Evolutionary conservation across 2,329 filamentous ascomycete genomes (phyloP), one percentile per base, ranked within the genome.

Genomic region (Fusarium duplospermum): DNA sequence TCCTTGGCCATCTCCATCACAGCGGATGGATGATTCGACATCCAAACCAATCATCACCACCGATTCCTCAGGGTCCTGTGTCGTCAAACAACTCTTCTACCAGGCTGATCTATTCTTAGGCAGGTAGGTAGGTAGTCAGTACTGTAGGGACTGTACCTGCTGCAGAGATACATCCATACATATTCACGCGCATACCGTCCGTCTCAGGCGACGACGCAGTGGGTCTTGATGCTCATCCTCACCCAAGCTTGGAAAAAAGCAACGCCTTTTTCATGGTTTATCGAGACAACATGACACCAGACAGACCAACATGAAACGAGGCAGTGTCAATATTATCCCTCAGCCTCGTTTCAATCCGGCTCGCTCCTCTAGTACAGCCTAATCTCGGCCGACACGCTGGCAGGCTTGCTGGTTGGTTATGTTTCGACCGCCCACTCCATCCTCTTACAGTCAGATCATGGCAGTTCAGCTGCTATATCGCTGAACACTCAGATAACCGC

Each of bases 271-370:
- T 22, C 33, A 47, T 31, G 50, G 29, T 40, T 54, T 57, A 42
- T 66, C 45, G 35, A 70, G 59, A 71, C 69, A 62, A 35, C 29
- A 70, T 45, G 38, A 54, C 36, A 62, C 47, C 22, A 20, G 47
- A 36, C 35, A 16, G 36, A 24, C 61, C 62, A 64, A 58, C 50
- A 36, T 64, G 62, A 64, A 64, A 64, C 62, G 62, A 64, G 22
- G 27, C 16, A 58, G 62, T 54, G 57, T 22, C 47, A 20, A 54
- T 52, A 54, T 52, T 54, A 20, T 27, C 22, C 36, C 35, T 61
- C 64, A 62, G 58, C 57, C 56, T 66, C 64, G 56, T 66, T 61
- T 62, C 57, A 42, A 62, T 24, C 42, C 57, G 57, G 40, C n/a
- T 45, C 35, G 58, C 40, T 47, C 27, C 13, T 47, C 24, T 38